A percentile compares a stretch with the other conserved stretches of the same genome.
Conservation (phyloP, 495 filamentous ascomycete species). For the Aspergillus mulundensis region DNA sequence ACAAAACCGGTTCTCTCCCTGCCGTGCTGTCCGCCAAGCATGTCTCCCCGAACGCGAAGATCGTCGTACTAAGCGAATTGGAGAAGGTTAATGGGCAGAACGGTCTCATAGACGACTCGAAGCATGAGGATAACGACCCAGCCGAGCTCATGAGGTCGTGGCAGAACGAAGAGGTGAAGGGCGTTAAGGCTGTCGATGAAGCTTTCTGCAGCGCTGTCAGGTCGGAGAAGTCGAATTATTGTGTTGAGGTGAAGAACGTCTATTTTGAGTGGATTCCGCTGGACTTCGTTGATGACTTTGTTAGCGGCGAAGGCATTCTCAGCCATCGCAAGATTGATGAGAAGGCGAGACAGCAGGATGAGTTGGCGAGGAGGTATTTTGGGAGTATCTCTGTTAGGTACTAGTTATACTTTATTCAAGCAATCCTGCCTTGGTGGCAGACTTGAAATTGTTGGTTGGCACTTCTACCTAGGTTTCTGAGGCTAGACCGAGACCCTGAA, state of each 20-base stretch:
- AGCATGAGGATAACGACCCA: conserved; percentile 48
- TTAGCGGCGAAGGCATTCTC: conserved; percentile 50
- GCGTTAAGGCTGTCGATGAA: conserved; percentile 20
- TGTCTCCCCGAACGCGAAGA: conserved; percentile 36
- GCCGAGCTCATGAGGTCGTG: conserved; percentile 47
- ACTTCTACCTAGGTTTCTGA: no score
- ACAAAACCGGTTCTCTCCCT: conserved; percentile 63
- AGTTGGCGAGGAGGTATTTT: conserved; percentile 31
- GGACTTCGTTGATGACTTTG: conserved; percentile 49
- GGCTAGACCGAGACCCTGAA: no score
- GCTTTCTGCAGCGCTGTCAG: not conserved
- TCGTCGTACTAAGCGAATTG: conserved; percentile 53
- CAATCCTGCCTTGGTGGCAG: no score
- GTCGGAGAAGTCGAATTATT: not conserved
- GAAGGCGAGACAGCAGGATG: conserved; percentile 25
- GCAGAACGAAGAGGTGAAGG: conserved; percentile 27
- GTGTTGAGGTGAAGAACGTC: conserved; percentile 49
- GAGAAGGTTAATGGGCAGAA: conserved; percentile 56
- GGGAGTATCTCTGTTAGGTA: conserved; percentile 10
- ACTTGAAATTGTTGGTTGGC: no score
- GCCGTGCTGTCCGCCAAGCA: conserved; percentile 47
- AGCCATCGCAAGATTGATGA: conserved; percentile 21
- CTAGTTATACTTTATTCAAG: not conserved
- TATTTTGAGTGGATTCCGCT: conserved; percentile 66
- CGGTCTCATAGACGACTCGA: conserved; percentile 27